These are phyloP conservation scores for Trichoderma hamatum DNA, from an alignment of 2,329 filamentous ascomycete species.

Conservation along the genomic window DNA sequence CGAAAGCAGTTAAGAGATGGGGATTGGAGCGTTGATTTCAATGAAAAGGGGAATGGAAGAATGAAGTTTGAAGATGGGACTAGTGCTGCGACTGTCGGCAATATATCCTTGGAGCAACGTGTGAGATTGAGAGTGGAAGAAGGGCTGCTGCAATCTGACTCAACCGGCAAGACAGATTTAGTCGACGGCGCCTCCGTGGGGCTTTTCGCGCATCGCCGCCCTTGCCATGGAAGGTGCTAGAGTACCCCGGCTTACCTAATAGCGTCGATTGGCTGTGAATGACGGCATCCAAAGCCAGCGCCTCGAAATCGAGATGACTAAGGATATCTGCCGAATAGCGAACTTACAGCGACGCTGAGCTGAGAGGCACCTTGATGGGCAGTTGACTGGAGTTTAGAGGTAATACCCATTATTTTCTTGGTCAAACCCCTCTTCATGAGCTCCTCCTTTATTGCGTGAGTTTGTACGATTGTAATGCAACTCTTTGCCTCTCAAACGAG, in stretches of 20 bases:
- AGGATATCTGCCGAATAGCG: slow-evolving; percentile 5
- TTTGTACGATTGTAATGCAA: background rate
- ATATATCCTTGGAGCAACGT: slow-evolving; percentile 9
- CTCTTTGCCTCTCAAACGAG: background rate
- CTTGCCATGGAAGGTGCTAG: slow-evolving; percentile 39
- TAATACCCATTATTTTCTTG: background rate
- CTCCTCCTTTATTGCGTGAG: background rate
- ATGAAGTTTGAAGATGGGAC: background rate
- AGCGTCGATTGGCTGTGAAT: slow-evolving; percentile 15
- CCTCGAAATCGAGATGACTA: slow-evolving; percentile 32
- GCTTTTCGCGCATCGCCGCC: slow-evolving; percentile 25
- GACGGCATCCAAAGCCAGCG: slow-evolving; percentile 1
- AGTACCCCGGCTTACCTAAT: slow-evolving; percentile 29
- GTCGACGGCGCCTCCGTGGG: slow-evolving; percentile 29
- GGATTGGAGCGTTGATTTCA: background rate
- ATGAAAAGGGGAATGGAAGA: background rate
- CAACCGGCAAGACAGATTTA: slow-evolving; percentile 42
- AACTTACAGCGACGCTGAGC: background rate
- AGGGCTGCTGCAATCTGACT: slow-evolving; percentile 37
- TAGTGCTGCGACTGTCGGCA: background rate
- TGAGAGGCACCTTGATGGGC: slow-evolving; percentile 39
- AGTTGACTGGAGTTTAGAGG: slow-evolving; percentile 13
- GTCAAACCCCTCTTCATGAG: background rate
- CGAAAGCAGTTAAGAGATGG: background rate
- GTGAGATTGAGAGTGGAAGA: slow-evolving; percentile 11